Base-by-base conservation (phyloP, 176 grass and related monocot genomes). In the Pontederia crassipes region DNA sequence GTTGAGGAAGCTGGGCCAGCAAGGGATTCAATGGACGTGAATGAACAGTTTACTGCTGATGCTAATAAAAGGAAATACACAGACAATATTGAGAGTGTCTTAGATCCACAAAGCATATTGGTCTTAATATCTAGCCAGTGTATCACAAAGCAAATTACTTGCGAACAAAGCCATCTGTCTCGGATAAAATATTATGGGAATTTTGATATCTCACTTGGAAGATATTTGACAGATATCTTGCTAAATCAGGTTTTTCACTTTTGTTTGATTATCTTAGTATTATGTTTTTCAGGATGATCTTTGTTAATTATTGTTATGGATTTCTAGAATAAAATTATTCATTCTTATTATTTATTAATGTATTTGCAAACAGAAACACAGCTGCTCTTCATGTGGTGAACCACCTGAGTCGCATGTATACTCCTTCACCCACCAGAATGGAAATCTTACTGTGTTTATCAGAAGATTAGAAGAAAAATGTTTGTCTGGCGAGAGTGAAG, bases 141-240 rank as follows among this genome's bases (percentile, higher is more conserved):
- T 70, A 81, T 75, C 29, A 76, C 61, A 72, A 94, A 94, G n/a
- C 81, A 84, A 59, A n/a, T 16, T 62, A 66, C 76, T 49, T 79
- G 80, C 68, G 85, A 88, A n/a, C 78, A 82, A 61, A 79, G 81
- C 56, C 84, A 88, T 67, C 72, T 94, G 61, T 75, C 73, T 14
- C 89, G 67, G 64, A 88, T 94, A 58, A 94, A 88, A 47, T 94
- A 94, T 65, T 94, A 94, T 72, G 89, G 85, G 24, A 73, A 82
- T 55, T 95, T 85, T 49, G 85, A 95, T 70, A 58, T 89, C 27
- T 89, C 89, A 58, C 71, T 95, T 63, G 89, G 89, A 48, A 64
- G 81, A 77, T 95, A 74, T 76, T 82, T 89, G 73, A 81, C 68
- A 80, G 76, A 89, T 28, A 79, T 89, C 57, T 84, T 95, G 26